Conservation (phyloP, 129 eudicot species). For the Helianthus annuus region HanXRQr2.0-SUNRISE NC_035441.2:131924799-131925298, state of each 20-base stretch:
- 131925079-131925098: not conserved
- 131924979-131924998: constrained; percentile 77
- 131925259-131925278: no score
- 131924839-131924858: not conserved
- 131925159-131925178: no score
- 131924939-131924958: constrained; percentile 95
- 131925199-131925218: no score
- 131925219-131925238: no score
- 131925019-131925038: constrained; percentile 59
- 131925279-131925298: no score
- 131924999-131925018: constrained; percentile 84
- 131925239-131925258: no score
- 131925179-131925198: no score
- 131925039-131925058: constrained; percentile 5
- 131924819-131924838: not conserved
- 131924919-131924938: constrained; percentile 95
- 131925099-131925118: not conserved
- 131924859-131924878: constrained; percentile 9
- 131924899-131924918: constrained; percentile 17
- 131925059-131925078: not conserved
- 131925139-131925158: no score
- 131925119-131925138: not conserved
- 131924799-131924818: constrained; percentile 73
- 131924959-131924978: constrained; percentile 90
- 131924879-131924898: no score